Base-by-base conservation (phyloP, 108 stramenopile species). In the Aurantiochytrium sp. region DNA sequence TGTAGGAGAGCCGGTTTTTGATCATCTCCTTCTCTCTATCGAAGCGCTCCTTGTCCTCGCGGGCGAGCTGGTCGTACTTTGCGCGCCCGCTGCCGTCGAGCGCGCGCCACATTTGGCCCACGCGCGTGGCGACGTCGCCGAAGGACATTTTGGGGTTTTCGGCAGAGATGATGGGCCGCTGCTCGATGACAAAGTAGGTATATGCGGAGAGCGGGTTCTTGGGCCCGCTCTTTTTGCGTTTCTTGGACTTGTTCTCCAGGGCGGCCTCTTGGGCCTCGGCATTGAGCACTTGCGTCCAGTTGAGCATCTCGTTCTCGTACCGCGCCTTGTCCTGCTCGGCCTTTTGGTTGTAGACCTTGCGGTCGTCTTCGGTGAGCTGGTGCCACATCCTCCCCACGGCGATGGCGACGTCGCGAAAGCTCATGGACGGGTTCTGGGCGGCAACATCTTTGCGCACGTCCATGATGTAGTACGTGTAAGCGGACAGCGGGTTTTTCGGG, bases 121-220 rank as follows among this genome's bases (percentile, higher is more conserved):
- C 73, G 45, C 45, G 73, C n/a, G 45, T 81, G 45, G 73, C 73
- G n/a, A 81, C 73, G 10, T 81, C 73, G 50, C 73, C 73, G 32
- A 81, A 81, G 45, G 36, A 22, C 3, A 81, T 17, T 24, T 81
- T 81, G 39, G 73, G 73, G 39, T 1, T 39, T 12, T 48, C 10
- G 17, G 45, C 17, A 37, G 73, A 81, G 42, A 81, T 30, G n/a
- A 48, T 41, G 21, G 73, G 73, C 6, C 73, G 73, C 45, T 48
- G 21, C 45, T 81, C 73, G 42, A 81, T 81, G 24, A 81, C 73
- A 30, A 81, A 81, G 73, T 81, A 81, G 30, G 73, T 81, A 1
- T 81, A 81, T 41, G 42, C 45, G 10, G 73, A 81, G 73, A 81
- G 73, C 73, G 73, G 73, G 73, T 81, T 81, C 73, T 81, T 81